Base-by-base conservation (phyloP, 2,329 filamentous ascomycete genomes). In the Fusarium sulawesiense region DNA sequence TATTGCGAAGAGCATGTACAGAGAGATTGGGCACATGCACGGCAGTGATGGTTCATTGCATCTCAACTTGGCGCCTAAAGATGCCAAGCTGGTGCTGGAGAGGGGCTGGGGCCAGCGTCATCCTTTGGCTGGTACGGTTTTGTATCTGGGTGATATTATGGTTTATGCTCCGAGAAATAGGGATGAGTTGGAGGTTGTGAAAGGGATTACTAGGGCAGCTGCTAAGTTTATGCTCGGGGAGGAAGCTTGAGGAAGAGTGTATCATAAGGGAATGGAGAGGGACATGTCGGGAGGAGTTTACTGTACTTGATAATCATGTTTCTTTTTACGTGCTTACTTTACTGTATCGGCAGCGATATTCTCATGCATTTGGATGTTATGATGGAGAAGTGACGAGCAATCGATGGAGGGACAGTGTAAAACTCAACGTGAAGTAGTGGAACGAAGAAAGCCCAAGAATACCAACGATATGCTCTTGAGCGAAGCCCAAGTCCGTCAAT, bases 1-100 rank as follows among this genome's bases (percentile, higher is more conserved):
- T 2, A 25, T 70, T 3, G 50, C 54, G 12, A 55, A 53, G 50
- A 46, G 55, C 16, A 50, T 60, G 9, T 18, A 41, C 16, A 48
- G 51, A 6, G 67, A 70, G 21, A 60, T 70, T 3, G 64, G 23
- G 14, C 66, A 70, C 23, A 70, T 70, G 67, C 67, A 70, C n/a
- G 58, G 29, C 2, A 70, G 53, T 6, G 67, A 70, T 25, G 67
- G 67, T 3, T 70, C 67, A 9, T 45, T 70, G 57, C 67, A 70
- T 20, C 46, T 70, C 7, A 68, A 64, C 16, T 44, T 70, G 23
- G 40, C 67, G 1, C 67, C 67, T 7, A 64, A 56, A 37, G 67
- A 70, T 44, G 67, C 68, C 3, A 70, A 57, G 34, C 16, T 71
- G 40, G 60, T 64, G n/a, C 23, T 64, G 6, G 61, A 71, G 25